These are phyloP conservation scores for Lipomyces kockii DNA, from an alignment of 805 yeast genomes.

Conservation along the genomic window DNA sequence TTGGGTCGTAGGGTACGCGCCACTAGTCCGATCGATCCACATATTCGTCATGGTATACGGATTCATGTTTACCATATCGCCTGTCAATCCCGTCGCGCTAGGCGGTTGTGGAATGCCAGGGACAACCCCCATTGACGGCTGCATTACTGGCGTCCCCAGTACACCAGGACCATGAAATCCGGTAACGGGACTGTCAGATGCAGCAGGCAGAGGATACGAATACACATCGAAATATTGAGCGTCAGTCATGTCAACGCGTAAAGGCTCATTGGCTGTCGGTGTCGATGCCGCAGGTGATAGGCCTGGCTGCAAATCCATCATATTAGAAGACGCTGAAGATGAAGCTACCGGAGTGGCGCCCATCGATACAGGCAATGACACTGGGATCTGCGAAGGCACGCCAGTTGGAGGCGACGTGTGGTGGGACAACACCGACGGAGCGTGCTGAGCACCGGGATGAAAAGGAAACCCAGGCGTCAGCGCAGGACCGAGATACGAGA, in stretches of 20 bases:
- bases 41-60: conserved; percentile 3
- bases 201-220: conserved; percentile 6
- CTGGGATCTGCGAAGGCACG: not conserved
- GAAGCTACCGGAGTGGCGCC: not conserved
- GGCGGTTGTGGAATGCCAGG: not conserved
- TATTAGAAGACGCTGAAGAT: not conserved
- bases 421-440: not conserved
- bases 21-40: conserved; percentile 12
- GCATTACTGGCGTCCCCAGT: conserved; percentile 10
- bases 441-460: not conserved
- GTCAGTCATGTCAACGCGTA: conserved; percentile 1
- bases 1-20: not conserved
- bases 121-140: conserved; percentile 1
- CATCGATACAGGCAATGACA: not conserved
- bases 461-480: conserved; percentile 10
- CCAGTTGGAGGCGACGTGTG: conserved; percentile 1
- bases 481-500: conserved; percentile 17
- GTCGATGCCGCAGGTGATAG: not conserved
- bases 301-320: not conserved
- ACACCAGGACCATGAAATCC: conserved; percentile 11
- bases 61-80: conserved; percentile 16
- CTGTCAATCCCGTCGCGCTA: not conserved
- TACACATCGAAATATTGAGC: conserved; percentile 7
- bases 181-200: not conserved
- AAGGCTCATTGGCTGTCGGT: not conserved